phyloP scores from a whole-genome alignment of 371 early-diverging fungal genomes.

The Mortierella sp. region DNA sequence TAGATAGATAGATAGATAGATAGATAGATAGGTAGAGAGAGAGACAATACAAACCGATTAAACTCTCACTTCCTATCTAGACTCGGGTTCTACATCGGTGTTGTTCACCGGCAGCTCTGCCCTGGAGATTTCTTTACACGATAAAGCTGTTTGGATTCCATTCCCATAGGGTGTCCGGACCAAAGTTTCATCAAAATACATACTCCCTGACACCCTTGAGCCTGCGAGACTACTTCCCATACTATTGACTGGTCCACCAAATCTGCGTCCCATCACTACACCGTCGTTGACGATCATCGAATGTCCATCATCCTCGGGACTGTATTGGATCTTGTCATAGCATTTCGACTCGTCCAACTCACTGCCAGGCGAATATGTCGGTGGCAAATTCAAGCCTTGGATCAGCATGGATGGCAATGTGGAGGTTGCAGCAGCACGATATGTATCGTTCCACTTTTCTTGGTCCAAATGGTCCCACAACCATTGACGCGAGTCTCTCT shows the following conservation, averaged over 20 bases:
- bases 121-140: no score
- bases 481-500: conserved; percentile 1
- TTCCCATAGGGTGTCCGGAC: conserved; percentile 7
- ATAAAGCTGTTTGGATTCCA: background rate
- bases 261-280: background rate
- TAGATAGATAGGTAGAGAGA: no score
- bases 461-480: conserved; percentile 7
- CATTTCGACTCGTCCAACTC: conserved; percentile 4
- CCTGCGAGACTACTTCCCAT: conserved; percentile 5
- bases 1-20: no score
- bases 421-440: background rate
- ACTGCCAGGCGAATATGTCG: conserved; percentile 2
- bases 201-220: background rate
- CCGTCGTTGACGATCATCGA: conserved; percentile 1
- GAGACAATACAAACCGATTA: no score
- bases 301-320: background rate
- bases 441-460: conserved; percentile 1
- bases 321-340: background rate
- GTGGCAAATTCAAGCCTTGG: background rate
- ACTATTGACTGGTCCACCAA: conserved; percentile 2
- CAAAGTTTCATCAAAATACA: conserved; percentile 9
- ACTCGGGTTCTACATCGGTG: no score
- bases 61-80: no score
- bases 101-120: no score
- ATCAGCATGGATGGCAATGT: background rate